phyloP scores from a whole-genome alignment of 768 basidiomycete genomes.

The Dioszegia aurantiaca region DNA sequence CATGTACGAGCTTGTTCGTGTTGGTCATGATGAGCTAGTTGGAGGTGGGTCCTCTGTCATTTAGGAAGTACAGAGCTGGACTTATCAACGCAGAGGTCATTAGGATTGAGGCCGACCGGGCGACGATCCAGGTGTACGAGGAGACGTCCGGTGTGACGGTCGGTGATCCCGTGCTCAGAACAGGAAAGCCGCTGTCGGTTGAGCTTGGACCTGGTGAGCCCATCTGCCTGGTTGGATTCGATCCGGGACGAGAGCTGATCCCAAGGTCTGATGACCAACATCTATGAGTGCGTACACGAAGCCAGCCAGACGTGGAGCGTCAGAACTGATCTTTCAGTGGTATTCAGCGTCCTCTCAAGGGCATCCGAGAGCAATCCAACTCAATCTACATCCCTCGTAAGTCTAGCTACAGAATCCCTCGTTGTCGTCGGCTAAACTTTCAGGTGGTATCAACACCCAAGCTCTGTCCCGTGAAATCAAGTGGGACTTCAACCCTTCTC shows the following conservation, averaged over 20 bases:
- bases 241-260: slow-evolving; percentile 11
- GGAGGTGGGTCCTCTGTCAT: slow-evolving; percentile 63
- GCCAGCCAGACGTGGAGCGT: neutral
- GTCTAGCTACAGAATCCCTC: no score
- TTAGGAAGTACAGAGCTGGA: neutral
- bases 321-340: slow-evolving; percentile 55
- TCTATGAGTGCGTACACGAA: slow-evolving; percentile 63
- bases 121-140: slow-evolving; percentile 98
- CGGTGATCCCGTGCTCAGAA: slow-evolving; percentile 94
- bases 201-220: slow-evolving; percentile 89
- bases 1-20: slow-evolving; percentile 71
- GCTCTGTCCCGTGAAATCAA: slow-evolving; percentile 79
- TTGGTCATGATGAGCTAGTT: slow-evolving; percentile 96
- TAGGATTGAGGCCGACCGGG: slow-evolving; percentile 95
- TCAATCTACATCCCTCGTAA: slow-evolving; percentile 91
- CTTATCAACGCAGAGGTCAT: slow-evolving; percentile 77
- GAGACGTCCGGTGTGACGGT: slow-evolving; percentile 99
- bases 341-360: slow-evolving; percentile 82
- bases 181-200: slow-evolving; percentile 95
- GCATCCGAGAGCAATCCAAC: slow-evolving; percentile 92
- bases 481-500: slow-evolving; percentile 90
- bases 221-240: no score
- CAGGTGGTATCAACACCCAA: slow-evolving; percentile 92
- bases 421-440: no score
- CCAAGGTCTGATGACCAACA: slow-evolving; percentile 95